phyloP scores from a whole-genome alignment of 805 yeast genomes.

The Debaryomyces tyrocola region DNA sequence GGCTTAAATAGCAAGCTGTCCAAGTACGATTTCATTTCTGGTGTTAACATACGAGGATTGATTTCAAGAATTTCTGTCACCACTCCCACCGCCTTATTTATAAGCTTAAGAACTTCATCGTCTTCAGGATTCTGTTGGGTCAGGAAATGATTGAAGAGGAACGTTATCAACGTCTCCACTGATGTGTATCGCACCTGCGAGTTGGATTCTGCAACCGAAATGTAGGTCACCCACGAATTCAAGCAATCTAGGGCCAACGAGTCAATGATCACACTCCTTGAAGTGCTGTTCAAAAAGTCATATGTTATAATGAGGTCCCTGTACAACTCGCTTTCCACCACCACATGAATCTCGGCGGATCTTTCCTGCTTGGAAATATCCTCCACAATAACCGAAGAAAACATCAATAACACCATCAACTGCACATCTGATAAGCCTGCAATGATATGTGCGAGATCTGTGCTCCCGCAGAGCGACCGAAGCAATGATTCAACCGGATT shows the following conservation, averaged over 20 bases:
- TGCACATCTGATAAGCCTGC: slow-evolving; percentile 9
- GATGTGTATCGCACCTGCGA: slow-evolving; percentile 31
- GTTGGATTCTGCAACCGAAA: slow-evolving; percentile 33
- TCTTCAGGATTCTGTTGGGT: slow-evolving; percentile 1
- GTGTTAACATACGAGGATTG: slow-evolving; percentile 41
- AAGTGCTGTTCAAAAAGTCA: slow-evolving; percentile 14
- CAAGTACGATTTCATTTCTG: slow-evolving; percentile 25
- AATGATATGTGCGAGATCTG: slow-evolving; percentile 1
- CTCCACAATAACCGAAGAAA: slow-evolving; percentile 51
- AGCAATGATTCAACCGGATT: slow-evolving; percentile 35
- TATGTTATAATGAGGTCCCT: slow-evolving; percentile 17
- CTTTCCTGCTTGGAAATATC: slow-evolving; percentile 44
- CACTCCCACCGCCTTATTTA: slow-evolving; percentile 29
- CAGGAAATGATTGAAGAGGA: slow-evolving; percentile 17
- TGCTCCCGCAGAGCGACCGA: slow-evolving; percentile 1
- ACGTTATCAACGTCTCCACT: slow-evolving; percentile 24
- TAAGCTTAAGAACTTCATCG: slow-evolving; percentile 12
- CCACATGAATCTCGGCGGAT: slow-evolving; percentile 34
- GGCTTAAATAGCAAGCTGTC: slow-evolving; percentile 38
- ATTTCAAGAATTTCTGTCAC: slow-evolving; percentile 47
- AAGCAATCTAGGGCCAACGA: slow-evolving; percentile 23
- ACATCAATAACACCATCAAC: slow-evolving; percentile 22
- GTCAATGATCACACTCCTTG: slow-evolving; percentile 6
- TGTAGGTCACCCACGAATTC: slow-evolving; percentile 37
- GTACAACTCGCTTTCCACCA: slow-evolving; percentile 36